Evolutionary conservation across 2,329 filamentous ascomycete genomes (phyloP).

Genomic region (Periconia sp.): DNA sequence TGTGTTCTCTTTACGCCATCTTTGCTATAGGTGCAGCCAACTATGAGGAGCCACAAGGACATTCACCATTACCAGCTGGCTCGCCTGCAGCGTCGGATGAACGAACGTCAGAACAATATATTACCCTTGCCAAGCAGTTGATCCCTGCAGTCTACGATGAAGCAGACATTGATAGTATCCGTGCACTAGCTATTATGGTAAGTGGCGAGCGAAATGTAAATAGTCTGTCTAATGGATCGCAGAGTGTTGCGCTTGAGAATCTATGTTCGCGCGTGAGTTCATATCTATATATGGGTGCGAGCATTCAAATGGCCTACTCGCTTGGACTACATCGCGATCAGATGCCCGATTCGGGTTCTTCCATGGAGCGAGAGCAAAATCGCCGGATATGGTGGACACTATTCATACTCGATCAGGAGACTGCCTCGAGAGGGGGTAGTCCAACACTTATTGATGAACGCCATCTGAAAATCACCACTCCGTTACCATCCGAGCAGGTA

Average conservation of each 20-base stretch:
- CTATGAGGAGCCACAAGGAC: slow-evolving; percentile 24
- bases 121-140: slow-evolving; percentile 40
- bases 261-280: slow-evolving; percentile 42
- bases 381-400: slow-evolving; percentile 47
- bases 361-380: slow-evolving; percentile 40
- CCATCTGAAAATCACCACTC: slow-evolving; percentile 36
- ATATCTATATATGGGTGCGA: slow-evolving; percentile 45
- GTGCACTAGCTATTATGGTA: slow-evolving; percentile 43
- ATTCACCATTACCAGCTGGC: slow-evolving; percentile 24
- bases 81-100: slow-evolving; percentile 24
- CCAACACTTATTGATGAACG: slow-evolving; percentile 43
- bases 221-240: slow-evolving; percentile 10
- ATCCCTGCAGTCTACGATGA: slow-evolving; percentile 42
- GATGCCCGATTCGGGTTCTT: slow-evolving; percentile 29
- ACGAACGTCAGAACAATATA: slow-evolving; percentile 40
- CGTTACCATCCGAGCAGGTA: slow-evolving; percentile 41
- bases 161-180: slow-evolving; percentile 45
- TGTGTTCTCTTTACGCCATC: slow-evolving; percentile 45
- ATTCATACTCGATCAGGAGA: slow-evolving; percentile 42
- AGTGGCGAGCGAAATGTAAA: slow-evolving; percentile 1
- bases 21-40: slow-evolving; percentile 41
- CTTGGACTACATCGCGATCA: slow-evolving; percentile 45
- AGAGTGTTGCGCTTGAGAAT: slow-evolving; percentile 45
- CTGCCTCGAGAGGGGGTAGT: slow-evolving; percentile 43
- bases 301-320: slow-evolving; percentile 44